Conservation (phyloP, 768 basidiomycete species). For the Mrakia gelida region DNA sequence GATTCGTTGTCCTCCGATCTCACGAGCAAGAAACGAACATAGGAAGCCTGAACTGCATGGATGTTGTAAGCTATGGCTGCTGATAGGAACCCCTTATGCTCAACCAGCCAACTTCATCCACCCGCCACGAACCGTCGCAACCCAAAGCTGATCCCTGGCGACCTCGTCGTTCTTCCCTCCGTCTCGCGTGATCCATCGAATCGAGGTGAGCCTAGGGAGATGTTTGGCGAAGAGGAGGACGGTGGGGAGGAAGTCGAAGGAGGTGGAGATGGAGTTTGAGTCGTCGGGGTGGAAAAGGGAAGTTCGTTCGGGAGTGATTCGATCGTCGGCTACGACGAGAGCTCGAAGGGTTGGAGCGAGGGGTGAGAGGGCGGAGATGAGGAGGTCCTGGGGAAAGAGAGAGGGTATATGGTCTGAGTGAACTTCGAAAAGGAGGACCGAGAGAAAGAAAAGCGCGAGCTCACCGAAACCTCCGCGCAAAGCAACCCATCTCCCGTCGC, state of each 20-base stretch:
- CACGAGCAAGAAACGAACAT: no score
- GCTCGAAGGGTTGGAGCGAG: neutral
- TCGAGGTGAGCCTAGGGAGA: neutral
- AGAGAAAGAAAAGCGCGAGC: neutral
- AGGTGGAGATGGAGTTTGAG: neutral
- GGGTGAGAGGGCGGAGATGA: neutral
- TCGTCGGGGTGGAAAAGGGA: neutral
- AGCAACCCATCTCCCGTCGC: neutral
- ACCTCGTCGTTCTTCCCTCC: neutral
- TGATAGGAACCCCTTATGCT: neutral
- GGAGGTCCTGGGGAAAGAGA: neutral
- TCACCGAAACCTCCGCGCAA: neutral
- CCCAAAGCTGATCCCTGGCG: conserved; percentile 5
- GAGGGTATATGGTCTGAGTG: neutral
- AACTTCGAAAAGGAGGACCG: neutral
- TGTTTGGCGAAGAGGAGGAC: neutral
- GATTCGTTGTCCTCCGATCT: no score
- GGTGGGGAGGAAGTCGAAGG: neutral
- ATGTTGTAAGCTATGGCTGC: no score
- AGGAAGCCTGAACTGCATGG: no score
- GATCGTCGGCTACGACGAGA: neutral
- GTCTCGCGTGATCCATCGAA: conserved; percentile 6
- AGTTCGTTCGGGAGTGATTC: neutral
- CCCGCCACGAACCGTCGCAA: neutral
- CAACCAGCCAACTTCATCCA: neutral